phyloP scores from a whole-genome alignment of 1,284 basidiomycete species.

The Coriolopsis trogii region DNA sequence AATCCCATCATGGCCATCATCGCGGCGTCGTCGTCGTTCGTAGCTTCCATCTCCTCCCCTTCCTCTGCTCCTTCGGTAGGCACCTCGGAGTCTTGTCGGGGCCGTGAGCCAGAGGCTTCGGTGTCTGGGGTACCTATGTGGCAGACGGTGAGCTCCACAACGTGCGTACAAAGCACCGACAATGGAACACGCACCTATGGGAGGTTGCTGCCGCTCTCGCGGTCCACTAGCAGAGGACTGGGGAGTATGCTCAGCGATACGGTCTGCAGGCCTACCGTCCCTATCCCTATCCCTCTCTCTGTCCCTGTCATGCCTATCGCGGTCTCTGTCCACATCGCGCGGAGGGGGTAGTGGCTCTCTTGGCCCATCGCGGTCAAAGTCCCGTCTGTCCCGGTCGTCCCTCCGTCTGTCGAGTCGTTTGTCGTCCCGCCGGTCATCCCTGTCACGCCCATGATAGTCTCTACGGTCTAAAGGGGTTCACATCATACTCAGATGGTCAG shows the following conservation, averaged over 20 bases:
- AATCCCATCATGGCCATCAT: constrained; percentile 95
- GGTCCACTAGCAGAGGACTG: constrained; percentile 11
- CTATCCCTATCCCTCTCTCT: constrained; percentile 26
- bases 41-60: constrained; percentile 68
- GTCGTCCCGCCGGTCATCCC: constrained; percentile 26
- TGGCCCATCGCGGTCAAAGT: constrained; percentile 26
- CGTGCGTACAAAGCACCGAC: neutral
- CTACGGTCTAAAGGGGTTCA: constrained; percentile 33
- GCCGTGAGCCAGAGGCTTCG: constrained; percentile 18
- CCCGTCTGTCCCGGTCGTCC: constrained; percentile 32
- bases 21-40: constrained; percentile 71
- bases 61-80: constrained; percentile 51
- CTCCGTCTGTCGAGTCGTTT: constrained; percentile 38
- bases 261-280: constrained; percentile 22
- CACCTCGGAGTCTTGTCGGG: constrained; percentile 30
- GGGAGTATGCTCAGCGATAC: constrained; percentile 9
- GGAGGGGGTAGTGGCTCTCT: constrained; percentile 23
- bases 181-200: constrained; percentile 19
- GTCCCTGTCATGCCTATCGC: constrained; percentile 26
- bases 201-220: constrained; percentile 18
- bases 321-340: constrained; percentile 21
- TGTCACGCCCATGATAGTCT: constrained; percentile 33
- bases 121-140: constrained; percentile 11
- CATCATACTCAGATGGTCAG: neutral
- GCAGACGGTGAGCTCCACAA: neutral